Base-by-base conservation (phyloP, 2,329 filamentous ascomycete genomes). In the Fusarium devonianum region DNA sequence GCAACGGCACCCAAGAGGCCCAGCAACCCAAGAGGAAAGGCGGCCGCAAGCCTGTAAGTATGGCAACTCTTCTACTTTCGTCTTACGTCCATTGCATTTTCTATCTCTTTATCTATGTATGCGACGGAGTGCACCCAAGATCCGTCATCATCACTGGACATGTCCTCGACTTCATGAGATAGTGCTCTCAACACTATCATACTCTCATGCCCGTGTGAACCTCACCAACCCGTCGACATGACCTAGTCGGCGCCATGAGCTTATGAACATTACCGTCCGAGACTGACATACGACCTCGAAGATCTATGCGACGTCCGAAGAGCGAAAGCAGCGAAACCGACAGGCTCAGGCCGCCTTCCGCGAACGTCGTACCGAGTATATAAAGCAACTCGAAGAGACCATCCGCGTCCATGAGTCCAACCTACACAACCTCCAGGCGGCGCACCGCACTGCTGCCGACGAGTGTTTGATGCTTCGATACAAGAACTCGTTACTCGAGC, bases 301-400 rank as follows among this genome's bases (percentile, higher is more conserved):
- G 93, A 97, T 97, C 59, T 99, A 99, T 81, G 94, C 94, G 44
- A 99, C 94, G 25, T 97, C 94, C 9, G 94, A 99, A 74, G 94
- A 99, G 75, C 87, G 94, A 68, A 97, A 99, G 78, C 94, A 97
- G 76, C 86, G 94, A 60, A 99, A 99, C 71, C 82, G 94, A 64
- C 94, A 97, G 77, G 94, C 94, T 36, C 94, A 99, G 75, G 94
- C 94, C 45, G 94, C 94, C 49, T 99, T 99, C 69, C 88, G 94
- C 64, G 94, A 99, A 76, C 88, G 94, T 61, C 87, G 94, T 50
- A 97, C 93, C 45, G 94, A 99, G 78, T 99, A 99, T 73, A 99
- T 99, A 78, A 97, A 97, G 78, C 94, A 99, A 73, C 83, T 99
- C 18, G 94, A 99, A 76, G 91, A 93, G 65, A 96, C 92, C 46